Conservation (phyloP, 768 basidiomycete species). For the Russula ochroleuca region DNA sequence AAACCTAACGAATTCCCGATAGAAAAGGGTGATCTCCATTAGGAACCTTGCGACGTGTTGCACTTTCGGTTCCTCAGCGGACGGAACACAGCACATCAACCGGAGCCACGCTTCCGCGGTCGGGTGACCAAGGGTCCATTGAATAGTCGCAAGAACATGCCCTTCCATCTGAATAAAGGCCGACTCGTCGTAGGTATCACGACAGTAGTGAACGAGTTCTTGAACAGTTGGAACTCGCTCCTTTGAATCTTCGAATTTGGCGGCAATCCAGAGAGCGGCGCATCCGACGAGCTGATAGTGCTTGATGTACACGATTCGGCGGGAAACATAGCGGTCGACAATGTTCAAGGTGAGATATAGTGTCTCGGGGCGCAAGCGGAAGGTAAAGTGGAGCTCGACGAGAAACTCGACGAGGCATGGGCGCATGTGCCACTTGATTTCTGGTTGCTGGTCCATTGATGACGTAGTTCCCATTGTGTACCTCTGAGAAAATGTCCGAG, state of each 20-base stretch:
- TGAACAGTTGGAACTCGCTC: constrained; percentile 95
- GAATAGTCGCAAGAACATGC: constrained; percentile 92
- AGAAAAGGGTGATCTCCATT: constrained; percentile 99
- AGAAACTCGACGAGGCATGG: constrained; percentile 98
- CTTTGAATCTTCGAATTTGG: constrained; percentile 99
- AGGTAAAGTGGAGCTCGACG: constrained; percentile 97
- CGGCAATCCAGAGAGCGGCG: constrained; percentile 97
- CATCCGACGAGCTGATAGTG: constrained; percentile 99
- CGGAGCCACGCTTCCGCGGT: constrained; percentile 98
- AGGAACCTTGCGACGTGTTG: constrained; percentile 95
- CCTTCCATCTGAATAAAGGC: constrained; percentile 99
- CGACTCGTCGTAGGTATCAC: constrained; percentile 92
- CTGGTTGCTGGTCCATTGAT: constrained; percentile 99
- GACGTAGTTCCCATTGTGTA: constrained; percentile 87
- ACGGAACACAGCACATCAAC: constrained; percentile 68
- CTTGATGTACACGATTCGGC: constrained; percentile 97
- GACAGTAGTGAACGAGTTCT: constrained; percentile 92
- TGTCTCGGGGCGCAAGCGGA: constrained; percentile 96
- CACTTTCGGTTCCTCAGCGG: constrained; percentile 80
- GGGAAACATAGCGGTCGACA: constrained; percentile 97
- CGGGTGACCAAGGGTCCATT: constrained; percentile 95
- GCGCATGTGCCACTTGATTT: constrained; percentile 99
- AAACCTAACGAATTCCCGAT: constrained; percentile 89
- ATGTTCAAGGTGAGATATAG: constrained; percentile 98
- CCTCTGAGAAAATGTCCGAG: constrained; percentile 44